Evolutionary conservation across 371 early-diverging fungal genomes (phyloP), one percentile per base, ranked within the genome.

Genomic region (Lichtheimia ramosa): DNA sequence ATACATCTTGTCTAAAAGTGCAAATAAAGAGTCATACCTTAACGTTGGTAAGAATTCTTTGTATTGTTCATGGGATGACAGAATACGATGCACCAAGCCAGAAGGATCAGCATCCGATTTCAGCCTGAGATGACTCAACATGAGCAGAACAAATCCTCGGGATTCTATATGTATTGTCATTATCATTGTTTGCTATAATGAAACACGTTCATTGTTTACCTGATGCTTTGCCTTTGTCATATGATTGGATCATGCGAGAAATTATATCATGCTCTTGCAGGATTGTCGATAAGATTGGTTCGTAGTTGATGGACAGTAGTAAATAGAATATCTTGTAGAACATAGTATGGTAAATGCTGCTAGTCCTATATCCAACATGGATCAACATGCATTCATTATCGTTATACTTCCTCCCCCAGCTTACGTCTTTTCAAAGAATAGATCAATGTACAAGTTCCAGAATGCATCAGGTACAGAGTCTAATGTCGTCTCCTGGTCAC

Each of bases 391-490:
- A n/a, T n/a, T n/a, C n/a, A n/a, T n/a, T n/a, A n/a, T n/a, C n/a
- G n/a, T n/a, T n/a, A n/a, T n/a, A n/a, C n/a, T 24, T 0, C 14
- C 18, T 43, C 12, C 8, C 6, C 12, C 6, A 34, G 34, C 58
- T 52, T 68, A 69, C 66, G 65, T 59, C 48, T 73, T 71, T 48
- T 79, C 79, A 58, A 79, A 71, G 43, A 79, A 79, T 3, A 70
- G 70, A 20, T 75, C 64, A n/a, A 73, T 71, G 5, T 74, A 41
- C 3, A 73, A 60, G 34, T 64, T 67, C 79, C 79, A 79, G 48
- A 79, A 79, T 15, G 55, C 62, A 51, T 51, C 56, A 21, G 72
- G 68, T 41, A 70, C 70, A 43, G 63, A 57, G 39, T 67, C 68
- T 60, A 79, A 54, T 58, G 68, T 56, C 50, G 65, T 56, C 14